Conservation (phyloP, 352 stramenopile genomes). For the Phytophthora crassamura region DNA sequence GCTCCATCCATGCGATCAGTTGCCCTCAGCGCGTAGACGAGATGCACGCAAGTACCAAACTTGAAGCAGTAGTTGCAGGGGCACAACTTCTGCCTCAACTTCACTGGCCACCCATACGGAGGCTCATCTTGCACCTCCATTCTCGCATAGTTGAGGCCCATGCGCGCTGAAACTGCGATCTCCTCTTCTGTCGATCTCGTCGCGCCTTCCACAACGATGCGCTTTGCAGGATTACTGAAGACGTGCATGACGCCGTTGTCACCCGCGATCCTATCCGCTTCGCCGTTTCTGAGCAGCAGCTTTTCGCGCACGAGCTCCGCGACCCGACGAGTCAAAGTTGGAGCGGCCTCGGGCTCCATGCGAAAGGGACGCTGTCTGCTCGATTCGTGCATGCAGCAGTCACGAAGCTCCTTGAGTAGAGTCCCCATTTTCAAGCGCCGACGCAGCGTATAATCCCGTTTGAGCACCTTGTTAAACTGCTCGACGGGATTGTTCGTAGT, state of each 20-base stretch:
- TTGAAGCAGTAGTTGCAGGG: neutral
- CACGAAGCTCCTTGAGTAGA: neutral
- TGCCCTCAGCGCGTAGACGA: no score
- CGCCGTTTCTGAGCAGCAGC: no score
- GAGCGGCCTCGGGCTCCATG: neutral
- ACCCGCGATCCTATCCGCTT: no score
- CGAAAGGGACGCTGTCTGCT: neutral
- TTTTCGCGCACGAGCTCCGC: no score
- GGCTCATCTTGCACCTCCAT: neutral
- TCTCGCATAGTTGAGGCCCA: neutral
- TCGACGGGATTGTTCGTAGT: conserved; percentile 30
- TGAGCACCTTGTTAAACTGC: conserved; percentile 31
- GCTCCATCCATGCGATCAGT: neutral
- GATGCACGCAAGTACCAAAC: neutral
- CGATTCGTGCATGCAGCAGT: conserved; percentile 3
- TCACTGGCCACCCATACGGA: neutral
- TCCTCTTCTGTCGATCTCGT: neutral
- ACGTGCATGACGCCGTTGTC: no score
- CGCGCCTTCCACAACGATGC: no score
- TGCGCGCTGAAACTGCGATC: neutral
- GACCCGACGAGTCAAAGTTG: neutral
- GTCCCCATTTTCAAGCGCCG: conserved; percentile 14
- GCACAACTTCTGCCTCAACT: neutral
- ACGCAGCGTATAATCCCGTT: conserved; percentile 22
- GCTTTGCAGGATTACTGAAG: neutral